Evolutionary conservation across 73 alveolate species (phyloP).

Genomic region (Paramecium sexaurelia): DNA sequence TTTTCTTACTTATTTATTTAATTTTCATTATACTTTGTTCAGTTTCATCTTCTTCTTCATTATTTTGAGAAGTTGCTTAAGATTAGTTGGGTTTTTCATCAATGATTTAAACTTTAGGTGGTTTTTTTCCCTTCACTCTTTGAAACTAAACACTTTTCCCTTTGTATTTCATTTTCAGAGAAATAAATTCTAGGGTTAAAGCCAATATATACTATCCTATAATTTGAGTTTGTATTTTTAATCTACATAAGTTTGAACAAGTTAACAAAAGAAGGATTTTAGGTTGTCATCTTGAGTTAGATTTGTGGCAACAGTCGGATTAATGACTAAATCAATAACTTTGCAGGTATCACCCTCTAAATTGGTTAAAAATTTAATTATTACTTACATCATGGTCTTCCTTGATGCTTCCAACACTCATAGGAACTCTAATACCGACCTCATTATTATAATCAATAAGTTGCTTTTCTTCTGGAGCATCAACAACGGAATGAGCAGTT

Average conservation of each 20-base stretch:
- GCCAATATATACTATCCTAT: slow-evolving; percentile 42
- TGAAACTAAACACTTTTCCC: slow-evolving; percentile 68
- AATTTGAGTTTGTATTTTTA: slow-evolving; percentile 67
- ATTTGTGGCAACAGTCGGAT: slow-evolving; percentile 69
- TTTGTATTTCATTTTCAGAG: slow-evolving; percentile 67
- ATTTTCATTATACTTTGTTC: slow-evolving; percentile 50
- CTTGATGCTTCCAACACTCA: slow-evolving; percentile 67
- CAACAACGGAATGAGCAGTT: slow-evolving; percentile 67
- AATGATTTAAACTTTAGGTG: slow-evolving; percentile 69
- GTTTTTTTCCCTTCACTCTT: slow-evolving; percentile 75
- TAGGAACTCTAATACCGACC: slow-evolving; percentile 73
- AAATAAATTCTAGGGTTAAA: slow-evolving; percentile 34
- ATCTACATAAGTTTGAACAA: slow-evolving; percentile 31
- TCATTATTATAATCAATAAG: slow-evolving; percentile 65
- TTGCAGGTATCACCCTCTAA: slow-evolving; percentile 72
- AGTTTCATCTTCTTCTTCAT: slow-evolving; percentile 52
- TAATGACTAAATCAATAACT: slow-evolving; percentile 66
- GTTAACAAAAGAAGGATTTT: slow-evolving; percentile 59
- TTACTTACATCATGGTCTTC: slow-evolving; percentile 72
- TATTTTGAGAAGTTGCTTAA: neutral
- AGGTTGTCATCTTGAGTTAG: slow-evolving; percentile 54
- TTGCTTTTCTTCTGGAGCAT: slow-evolving; percentile 68
- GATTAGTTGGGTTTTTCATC: slow-evolving; percentile 64
- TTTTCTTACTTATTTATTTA: neutral
- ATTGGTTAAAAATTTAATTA: neutral